Percentiles rank a stretch among this genome's conserved stretches.
phyloP scores from a whole-genome alignment of 2,329 filamentous ascomycete species.

The Beauveria brongniartii region DNA sequence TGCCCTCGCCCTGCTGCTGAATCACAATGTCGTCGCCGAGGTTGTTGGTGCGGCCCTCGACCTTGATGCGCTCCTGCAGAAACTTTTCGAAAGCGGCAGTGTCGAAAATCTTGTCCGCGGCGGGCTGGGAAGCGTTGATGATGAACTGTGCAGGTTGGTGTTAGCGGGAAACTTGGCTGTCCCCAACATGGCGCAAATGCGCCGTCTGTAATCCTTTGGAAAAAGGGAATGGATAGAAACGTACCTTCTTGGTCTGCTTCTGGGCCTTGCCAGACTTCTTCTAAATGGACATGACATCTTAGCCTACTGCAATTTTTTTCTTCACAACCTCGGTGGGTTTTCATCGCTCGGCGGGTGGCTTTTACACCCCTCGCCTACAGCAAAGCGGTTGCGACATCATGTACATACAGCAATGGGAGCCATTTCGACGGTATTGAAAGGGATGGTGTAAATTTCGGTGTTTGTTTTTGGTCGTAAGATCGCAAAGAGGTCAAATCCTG shows the following conservation, averaged over 20 bases:
- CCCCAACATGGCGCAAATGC: background rate
- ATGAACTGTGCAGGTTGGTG: slow-evolving; percentile 60
- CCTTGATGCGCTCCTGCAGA: slow-evolving; percentile 99
- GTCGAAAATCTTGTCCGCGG: slow-evolving; percentile 99
- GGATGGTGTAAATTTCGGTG: slow-evolving; percentile 15
- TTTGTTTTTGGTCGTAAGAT: slow-evolving; percentile 24
- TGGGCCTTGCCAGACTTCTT: slow-evolving; percentile 62
- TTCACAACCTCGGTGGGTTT: slow-evolving; percentile 15
- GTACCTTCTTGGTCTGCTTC: slow-evolving; percentile 83
- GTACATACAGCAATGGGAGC: slow-evolving; percentile 83
- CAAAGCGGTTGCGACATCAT: slow-evolving; percentile 66
- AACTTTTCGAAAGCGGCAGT: slow-evolving; percentile 99
- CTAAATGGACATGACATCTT: slow-evolving; percentile 59
- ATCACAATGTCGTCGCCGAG: slow-evolving; percentile 89
- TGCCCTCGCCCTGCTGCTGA: slow-evolving; percentile 86
- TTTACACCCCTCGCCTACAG: slow-evolving; percentile 58
- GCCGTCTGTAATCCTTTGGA: background rate
- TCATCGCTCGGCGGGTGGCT: slow-evolving; percentile 12
- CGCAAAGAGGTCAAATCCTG: slow-evolving; percentile 74
- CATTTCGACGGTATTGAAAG: slow-evolving; percentile 51
- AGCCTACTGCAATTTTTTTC: slow-evolving; percentile 76
- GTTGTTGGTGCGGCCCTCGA: slow-evolving; percentile 96
- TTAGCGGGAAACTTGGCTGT: slow-evolving; percentile 11
- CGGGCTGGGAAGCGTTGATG: slow-evolving; percentile 98
- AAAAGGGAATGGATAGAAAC: slow-evolving; percentile 13